phyloP scores from a whole-genome alignment of 768 basidiomycete species.

The Amanita polypyramis region DNA sequence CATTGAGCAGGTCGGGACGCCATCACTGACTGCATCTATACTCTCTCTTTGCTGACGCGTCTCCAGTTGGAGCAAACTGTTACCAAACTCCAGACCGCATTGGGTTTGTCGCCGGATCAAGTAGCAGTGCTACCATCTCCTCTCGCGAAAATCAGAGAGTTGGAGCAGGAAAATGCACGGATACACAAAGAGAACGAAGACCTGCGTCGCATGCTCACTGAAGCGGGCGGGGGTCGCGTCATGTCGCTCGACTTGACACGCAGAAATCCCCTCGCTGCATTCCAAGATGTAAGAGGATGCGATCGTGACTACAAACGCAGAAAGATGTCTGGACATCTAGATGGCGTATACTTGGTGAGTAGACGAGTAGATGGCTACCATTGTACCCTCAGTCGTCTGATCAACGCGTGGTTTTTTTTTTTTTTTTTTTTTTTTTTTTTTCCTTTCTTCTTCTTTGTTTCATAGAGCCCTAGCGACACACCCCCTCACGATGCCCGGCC shows the following conservation, averaged over 20 bases:
- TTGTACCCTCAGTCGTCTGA: background rate
- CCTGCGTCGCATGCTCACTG: conserved; percentile 54
- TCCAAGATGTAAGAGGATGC: conserved; percentile 36
- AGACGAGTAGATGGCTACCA: background rate
- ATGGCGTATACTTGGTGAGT: conserved; percentile 46
- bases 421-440: background rate
- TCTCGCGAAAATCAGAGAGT: conserved; percentile 65
- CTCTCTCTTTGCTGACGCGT: background rate
- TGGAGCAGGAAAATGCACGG: conserved; percentile 70
- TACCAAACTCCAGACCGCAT: conserved; percentile 68
- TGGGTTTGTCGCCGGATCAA: conserved; percentile 67
- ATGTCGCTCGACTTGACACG: conserved; percentile 34
- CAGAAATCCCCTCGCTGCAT: conserved; percentile 33
- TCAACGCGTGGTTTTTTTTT: conserved; percentile 1
- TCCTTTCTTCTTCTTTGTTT: too few species aligned
- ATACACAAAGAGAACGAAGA: conserved; percentile 68
- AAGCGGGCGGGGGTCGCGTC: conserved; percentile 25
- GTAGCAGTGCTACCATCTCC: conserved; percentile 65
- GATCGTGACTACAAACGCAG: conserved; percentile 56
- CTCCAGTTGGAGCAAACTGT: conserved; percentile 75
- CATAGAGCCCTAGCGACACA: conserved; percentile 36
- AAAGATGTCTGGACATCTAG: conserved; percentile 38
- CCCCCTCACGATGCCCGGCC: conserved; percentile 38
- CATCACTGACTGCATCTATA: background rate
- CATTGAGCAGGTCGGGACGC: conserved; percentile 64